phyloP scores from a whole-genome alignment of 352 stramenopile species.

The Pilasporangium apinafurcum region DNA sequence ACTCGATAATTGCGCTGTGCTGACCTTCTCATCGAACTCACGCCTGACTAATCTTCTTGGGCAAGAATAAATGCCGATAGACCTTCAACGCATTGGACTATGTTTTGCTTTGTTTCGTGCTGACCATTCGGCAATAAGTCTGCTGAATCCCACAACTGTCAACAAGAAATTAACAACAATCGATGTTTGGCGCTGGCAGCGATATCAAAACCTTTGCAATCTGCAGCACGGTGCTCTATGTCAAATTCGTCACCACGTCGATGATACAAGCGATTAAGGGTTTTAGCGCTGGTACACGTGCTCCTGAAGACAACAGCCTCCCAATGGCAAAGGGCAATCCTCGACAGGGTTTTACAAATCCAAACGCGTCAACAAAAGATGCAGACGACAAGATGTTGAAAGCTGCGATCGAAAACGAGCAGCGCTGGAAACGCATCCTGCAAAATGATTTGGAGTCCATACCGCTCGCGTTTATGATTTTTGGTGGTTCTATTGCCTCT shows the following conservation, averaged over 20 bases:
- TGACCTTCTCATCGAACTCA: too few species aligned
- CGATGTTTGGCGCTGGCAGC: too few species aligned
- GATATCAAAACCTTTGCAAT: too few species aligned
- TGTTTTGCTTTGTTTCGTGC: too few species aligned
- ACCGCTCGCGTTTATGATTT: constrained; percentile 21
- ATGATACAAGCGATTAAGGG: constrained; percentile 39
- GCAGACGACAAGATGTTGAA: not conserved
- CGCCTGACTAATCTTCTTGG: too few species aligned
- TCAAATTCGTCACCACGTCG: constrained; percentile 49
- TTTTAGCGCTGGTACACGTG: constrained; percentile 38
- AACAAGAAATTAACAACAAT: too few species aligned
- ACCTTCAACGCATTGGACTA: too few species aligned
- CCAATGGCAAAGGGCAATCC: constrained; percentile 8
- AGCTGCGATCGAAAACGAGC: constrained; percentile 8
- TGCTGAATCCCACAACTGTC: too few species aligned
- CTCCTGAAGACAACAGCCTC: constrained; percentile 27
- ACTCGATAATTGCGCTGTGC: too few species aligned
- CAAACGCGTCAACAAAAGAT: not conserved
- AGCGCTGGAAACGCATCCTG: constrained; percentile 29
- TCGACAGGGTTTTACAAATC: constrained; percentile 3
- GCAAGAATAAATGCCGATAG: too few species aligned
- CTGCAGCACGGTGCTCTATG: constrained; percentile 33
- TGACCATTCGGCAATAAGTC: too few species aligned
- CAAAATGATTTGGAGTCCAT: constrained; percentile 33
- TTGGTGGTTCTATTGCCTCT: constrained; percentile 9